Evolutionary conservation across 148 eudicot species (phyloP), one percentile per base, ranked within the genome.

Genomic region (Heliosperma pusillum): DNA sequence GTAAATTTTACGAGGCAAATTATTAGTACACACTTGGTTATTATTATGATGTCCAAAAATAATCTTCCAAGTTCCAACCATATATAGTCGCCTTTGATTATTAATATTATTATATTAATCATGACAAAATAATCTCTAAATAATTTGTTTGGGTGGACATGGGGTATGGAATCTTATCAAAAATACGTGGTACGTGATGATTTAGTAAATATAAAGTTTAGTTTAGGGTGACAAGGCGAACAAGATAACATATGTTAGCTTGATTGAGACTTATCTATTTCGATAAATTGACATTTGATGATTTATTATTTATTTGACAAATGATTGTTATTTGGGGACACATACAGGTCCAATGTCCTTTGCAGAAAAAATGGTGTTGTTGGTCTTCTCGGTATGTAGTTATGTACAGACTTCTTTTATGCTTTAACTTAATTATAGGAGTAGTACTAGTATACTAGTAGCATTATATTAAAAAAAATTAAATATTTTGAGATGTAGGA

Each of bases 321-420:
- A 59, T 53, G 64, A 66, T 50, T 76, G 17, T 66, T 33, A n/a
- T 56, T 63, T 36, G 42, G 64, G 66, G 57, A 58, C 30, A 50
- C n/a, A 17, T 27, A 59, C 81, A 93, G 98, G 98, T 81, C 93
- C 95, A 68, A 90, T 88, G 92, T 83, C 91, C 68, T 94, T 90
- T 79, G 97, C 91, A 10, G 98, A 94, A 65, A 94, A 94, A 81
- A 87, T 88, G 91, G 79, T 91, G 58, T 45, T 94, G 40, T 67
- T 74, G 7, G 74, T 94, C 29, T 94, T 94, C 76, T 85, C 86
- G 85, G 98, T 94, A 55, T 62, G 90, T 76, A 7, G 4, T 7
- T 42, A 10, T 7, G 9, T 42, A 42, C 45, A 15, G 5, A 50
- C 55, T 50, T 11, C 19, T 50, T 50, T 50, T 1, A 11, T 50